Conservation (phyloP, 2,329 filamentous ascomycete species). For the Fusarium secorum region DNA sequence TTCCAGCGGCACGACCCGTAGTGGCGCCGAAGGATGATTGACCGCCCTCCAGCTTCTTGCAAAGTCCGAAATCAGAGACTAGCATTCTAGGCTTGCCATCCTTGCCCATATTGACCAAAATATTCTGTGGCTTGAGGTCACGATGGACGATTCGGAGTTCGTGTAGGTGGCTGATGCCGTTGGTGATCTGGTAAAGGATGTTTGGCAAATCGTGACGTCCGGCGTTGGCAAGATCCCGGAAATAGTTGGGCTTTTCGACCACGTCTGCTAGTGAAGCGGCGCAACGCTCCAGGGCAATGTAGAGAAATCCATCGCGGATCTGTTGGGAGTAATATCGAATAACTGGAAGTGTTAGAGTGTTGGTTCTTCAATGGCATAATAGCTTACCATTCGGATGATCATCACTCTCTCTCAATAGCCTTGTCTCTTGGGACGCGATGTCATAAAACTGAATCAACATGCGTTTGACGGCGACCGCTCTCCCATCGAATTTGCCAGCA, state of each 20-base stretch:
- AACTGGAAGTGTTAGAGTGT: slow-evolving; percentile 59
- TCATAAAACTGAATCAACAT: slow-evolving; percentile 97
- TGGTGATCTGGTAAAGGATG: slow-evolving; percentile 87
- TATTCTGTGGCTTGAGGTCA: slow-evolving; percentile 97
- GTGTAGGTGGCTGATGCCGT: slow-evolving; percentile 88
- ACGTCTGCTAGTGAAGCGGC: slow-evolving; percentile 93
- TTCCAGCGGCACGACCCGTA: slow-evolving; percentile 91
- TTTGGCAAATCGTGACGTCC: slow-evolving; percentile 79
- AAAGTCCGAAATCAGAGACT: slow-evolving; percentile 96
- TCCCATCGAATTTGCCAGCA: slow-evolving; percentile 90
- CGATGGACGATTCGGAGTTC: slow-evolving; percentile 93
- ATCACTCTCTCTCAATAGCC: slow-evolving; percentile 88
- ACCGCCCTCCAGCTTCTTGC: slow-evolving; percentile 94
- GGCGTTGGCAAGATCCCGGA: slow-evolving; percentile 73
- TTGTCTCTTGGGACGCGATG: slow-evolving; percentile 92
- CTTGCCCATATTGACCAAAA: slow-evolving; percentile 80
- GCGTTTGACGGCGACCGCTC: slow-evolving; percentile 93
- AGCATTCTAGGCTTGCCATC: slow-evolving; percentile 80
- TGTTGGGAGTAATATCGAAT: slow-evolving; percentile 97
- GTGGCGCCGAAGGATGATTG: slow-evolving; percentile 95
- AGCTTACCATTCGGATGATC: slow-evolving; percentile 82
- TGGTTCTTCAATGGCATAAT: too few species aligned
- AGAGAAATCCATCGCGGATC: slow-evolving; percentile 86
- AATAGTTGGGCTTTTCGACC: slow-evolving; percentile 75
- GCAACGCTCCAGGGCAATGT: slow-evolving; percentile 94